phyloP scores from a whole-genome alignment of 2,329 filamentous ascomycete genomes.

The Aspergillus quadricinctus region DNA sequence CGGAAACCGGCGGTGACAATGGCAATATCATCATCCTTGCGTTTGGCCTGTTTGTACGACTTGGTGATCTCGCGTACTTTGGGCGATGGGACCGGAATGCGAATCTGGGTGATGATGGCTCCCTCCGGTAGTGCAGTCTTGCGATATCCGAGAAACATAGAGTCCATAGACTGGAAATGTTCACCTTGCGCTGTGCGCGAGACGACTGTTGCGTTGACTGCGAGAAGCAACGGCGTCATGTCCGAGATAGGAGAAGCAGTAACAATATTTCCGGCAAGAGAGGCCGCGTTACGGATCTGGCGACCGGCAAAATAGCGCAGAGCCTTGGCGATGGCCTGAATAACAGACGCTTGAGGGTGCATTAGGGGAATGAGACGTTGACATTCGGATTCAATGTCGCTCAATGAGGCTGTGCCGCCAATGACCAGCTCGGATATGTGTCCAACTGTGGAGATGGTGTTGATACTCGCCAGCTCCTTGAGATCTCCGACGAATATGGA shows the following conservation, averaged over 20 bases:
- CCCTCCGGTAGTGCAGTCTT: slow-evolving; percentile 75
- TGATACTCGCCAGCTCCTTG: too few species aligned
- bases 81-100: slow-evolving; percentile 68
- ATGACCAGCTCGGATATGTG: too few species aligned
- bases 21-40: slow-evolving; percentile 97
- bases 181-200: slow-evolving; percentile 39
- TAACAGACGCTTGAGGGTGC: slow-evolving; percentile 54
- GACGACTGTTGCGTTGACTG: slow-evolving; percentile 73
- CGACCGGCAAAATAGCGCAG: slow-evolving; percentile 90
- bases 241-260: slow-evolving; percentile 97
- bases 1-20: slow-evolving; percentile 88
- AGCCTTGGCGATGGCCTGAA: slow-evolving; percentile 92
- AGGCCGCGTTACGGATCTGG: slow-evolving; percentile 94
- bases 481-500: too few species aligned
- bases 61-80: slow-evolving; percentile 77
- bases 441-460: too few species aligned
- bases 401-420: slow-evolving; percentile 43
- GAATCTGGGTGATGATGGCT: slow-evolving; percentile 78
- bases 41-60: slow-evolving; percentile 92
- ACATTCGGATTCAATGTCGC: too few species aligned
- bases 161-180: slow-evolving; percentile 67
- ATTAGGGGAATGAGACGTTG: too few species aligned
- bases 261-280: slow-evolving; percentile 87
- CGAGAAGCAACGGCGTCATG: slow-evolving; percentile 89
- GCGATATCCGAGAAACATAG: slow-evolving; percentile 91